Percentiles rank a stretch among this genome's conserved stretches.
These are phyloP conservation scores for Rhynchospora pubera DNA, from an alignment of 176 grass and related monocot species.

Conservation along the genomic window DNA sequence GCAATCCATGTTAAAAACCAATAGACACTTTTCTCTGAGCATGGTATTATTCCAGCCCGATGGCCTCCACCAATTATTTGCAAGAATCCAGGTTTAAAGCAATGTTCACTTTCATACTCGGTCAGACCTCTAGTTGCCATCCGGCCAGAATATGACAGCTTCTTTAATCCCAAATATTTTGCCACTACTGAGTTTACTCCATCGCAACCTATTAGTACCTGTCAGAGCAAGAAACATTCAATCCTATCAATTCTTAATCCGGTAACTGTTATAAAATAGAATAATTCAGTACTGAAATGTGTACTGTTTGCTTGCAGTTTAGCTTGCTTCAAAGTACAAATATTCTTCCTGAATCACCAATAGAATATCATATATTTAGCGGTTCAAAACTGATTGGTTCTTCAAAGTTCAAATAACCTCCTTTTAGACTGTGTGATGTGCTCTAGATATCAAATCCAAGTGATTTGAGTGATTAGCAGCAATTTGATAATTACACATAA, in stretches of 20 bases:
- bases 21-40: constrained; percentile 39
- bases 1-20: constrained; percentile 76
- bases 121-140: constrained; percentile 44
- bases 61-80: constrained; percentile 37
- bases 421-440: background rate
- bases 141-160: constrained; percentile 37
- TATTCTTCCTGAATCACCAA: background rate
- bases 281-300: background rate
- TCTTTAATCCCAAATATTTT: constrained; percentile 42
- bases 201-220: constrained; percentile 63
- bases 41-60: constrained; percentile 36
- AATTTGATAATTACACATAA: background rate
- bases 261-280: background rate
- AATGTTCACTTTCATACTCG: constrained; percentile 32
- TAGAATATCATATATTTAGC: background rate
- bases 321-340: too few species aligned
- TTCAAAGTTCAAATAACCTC: background rate
- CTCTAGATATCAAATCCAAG: background rate
- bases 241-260: background rate
- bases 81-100: constrained; percentile 38
- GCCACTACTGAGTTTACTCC: constrained; percentile 71
- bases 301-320: background rate
- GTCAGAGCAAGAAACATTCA: background rate
- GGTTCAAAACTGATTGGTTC: background rate
- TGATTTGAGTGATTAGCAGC: background rate